Conservation (phyloP, 306 rosid genomes). For the Inga oerstediana region DNA sequence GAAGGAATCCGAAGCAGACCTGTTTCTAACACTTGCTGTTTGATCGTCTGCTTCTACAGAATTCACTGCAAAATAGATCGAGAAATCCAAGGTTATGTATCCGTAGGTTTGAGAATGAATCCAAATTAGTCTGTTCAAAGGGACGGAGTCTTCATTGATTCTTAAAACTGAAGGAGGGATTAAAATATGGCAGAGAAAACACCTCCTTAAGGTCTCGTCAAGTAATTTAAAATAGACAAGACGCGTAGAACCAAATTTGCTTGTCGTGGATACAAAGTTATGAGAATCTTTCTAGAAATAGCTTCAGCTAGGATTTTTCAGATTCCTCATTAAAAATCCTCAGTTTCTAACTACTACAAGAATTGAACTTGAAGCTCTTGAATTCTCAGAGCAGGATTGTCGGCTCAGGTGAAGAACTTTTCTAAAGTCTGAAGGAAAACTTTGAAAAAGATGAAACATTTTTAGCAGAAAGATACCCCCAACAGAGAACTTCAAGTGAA, state of each 20-base stretch:
- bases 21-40: slow-evolving; percentile 32
- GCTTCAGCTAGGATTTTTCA: slow-evolving; percentile 17
- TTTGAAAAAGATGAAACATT: background rate
- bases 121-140: slow-evolving; percentile 24
- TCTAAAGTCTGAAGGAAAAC: background rate
- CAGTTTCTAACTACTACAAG: background rate
- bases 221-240: background rate
- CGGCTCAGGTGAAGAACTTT: background rate
- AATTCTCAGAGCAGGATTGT: background rate
- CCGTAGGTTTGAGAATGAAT: background rate
- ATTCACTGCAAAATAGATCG: slow-evolving; percentile 33
- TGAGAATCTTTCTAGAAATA: slow-evolving; percentile 9
- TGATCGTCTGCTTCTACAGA: slow-evolving; percentile 37
- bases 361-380: slow-evolving; percentile 9
- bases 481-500: background rate
- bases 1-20: slow-evolving; percentile 48
- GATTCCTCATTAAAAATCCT: background rate
- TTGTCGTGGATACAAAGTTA: background rate
- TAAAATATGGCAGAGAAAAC: background rate
- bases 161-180: background rate
- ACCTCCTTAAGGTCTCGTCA: background rate
- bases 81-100: background rate
- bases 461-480: slow-evolving; percentile 9
- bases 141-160: slow-evolving; percentile 39
- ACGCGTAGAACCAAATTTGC: background rate